These are phyloP conservation scores for Coemansia asiatica DNA, from an alignment of 192 early-diverging fungal genomes.

Conservation along the genomic window DNA sequence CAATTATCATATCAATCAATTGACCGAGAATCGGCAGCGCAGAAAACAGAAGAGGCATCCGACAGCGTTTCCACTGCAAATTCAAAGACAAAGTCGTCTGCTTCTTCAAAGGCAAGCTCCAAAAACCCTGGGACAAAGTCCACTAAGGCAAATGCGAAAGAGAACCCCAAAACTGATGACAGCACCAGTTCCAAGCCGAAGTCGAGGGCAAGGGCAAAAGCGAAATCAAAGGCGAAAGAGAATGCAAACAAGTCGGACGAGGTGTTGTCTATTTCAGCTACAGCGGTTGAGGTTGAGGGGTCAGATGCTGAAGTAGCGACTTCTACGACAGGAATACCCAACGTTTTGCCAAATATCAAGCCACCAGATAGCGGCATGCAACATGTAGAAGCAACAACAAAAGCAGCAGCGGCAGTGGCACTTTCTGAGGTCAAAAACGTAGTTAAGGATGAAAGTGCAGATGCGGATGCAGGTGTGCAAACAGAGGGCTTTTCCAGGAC, in stretches of 20 bases:
- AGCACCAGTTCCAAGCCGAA: conserved; percentile 6
- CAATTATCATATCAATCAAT: neutral
- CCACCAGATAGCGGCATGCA: too few relatives aligned
- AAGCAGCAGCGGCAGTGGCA: too few relatives aligned
- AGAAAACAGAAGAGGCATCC: neutral
- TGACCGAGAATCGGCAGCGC: neutral
- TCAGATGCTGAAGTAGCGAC: too few relatives aligned
- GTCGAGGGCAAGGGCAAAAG: too few relatives aligned
- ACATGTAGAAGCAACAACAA: too few relatives aligned
- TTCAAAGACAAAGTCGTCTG: neutral
- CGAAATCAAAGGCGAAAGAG: neutral
- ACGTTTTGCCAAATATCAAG: too few relatives aligned
- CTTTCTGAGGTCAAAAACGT: too few relatives aligned
- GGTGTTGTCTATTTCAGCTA: neutral
- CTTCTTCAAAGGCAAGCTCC: neutral
- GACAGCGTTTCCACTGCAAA: neutral
- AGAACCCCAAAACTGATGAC: too few relatives aligned
- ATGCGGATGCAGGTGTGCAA: too few relatives aligned
- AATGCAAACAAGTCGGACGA: neutral
- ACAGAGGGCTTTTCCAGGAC: neutral
- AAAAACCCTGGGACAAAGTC: neutral
- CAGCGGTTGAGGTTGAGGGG: too few relatives aligned
- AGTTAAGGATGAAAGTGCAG: too few relatives aligned
- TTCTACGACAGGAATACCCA: too few relatives aligned
- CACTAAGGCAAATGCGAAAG: neutral